Evolutionary conservation across 108 stramenopile genomes (phyloP), one percentile per base, ranked within the genome.

Genomic region (Conticribra weissflogii): DNA sequence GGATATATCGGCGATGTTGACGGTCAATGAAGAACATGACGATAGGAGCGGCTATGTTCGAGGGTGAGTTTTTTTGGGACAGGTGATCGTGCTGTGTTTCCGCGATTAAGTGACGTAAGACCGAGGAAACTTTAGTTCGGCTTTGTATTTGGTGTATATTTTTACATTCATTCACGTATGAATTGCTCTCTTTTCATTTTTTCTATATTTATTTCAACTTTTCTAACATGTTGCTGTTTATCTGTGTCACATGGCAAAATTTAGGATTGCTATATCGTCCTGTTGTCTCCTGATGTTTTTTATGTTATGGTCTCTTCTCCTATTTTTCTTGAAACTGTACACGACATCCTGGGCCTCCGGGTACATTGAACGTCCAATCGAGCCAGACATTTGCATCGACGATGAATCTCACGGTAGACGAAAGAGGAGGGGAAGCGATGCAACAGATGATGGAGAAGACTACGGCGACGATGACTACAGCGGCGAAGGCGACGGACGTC

Each of bases 51-150:
- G 32, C 30, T 74, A 74, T 59, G 47, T 67, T n/a, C 66, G 67
- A 66, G 65, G 72, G 71, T 72, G 54, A 63, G 71, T 72, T 52
- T n/a, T n/a, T n/a, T n/a, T n/a, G n/a, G n/a, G n/a, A n/a, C n/a
- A n/a, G n/a, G n/a, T n/a, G n/a, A n/a, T n/a, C n/a, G n/a, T n/a
- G n/a, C n/a, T n/a, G n/a, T n/a, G n/a, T n/a, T n/a, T n/a, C n/a
- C n/a, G n/a, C n/a, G n/a, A n/a, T n/a, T n/a, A n/a, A n/a, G n/a
- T n/a, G n/a, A n/a, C n/a, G n/a, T n/a, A n/a, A n/a, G n/a, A n/a
- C n/a, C n/a, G n/a, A n/a, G n/a, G n/a, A n/a, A n/a, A n/a, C n/a
- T n/a, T n/a, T n/a, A n/a, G n/a, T n/a, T n/a, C n/a, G n/a, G n/a
- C n/a, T n/a, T n/a, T n/a, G n/a, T n/a, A n/a, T n/a, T n/a, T n/a